A percentile compares a stretch with the other conserved stretches of the same genome.
Conservation (phyloP, 805 yeast species). For the Candida oleophila region DNA sequence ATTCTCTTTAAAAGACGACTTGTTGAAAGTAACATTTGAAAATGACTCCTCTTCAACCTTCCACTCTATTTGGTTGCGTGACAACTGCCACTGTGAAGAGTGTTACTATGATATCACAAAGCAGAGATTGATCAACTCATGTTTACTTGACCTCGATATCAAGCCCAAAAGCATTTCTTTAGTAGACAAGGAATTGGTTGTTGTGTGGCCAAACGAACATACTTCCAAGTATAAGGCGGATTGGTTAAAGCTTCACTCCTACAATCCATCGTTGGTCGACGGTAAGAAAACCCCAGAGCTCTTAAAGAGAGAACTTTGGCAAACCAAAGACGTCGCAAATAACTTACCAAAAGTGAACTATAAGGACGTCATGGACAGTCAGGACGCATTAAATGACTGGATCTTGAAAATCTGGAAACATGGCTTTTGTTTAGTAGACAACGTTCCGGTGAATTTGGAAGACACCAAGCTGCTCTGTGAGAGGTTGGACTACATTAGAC, state of each 20-base stretch:
- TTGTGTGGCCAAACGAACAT: conserved; percentile 46
- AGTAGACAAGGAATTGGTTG: conserved; percentile 12
- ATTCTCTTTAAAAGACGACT: neutral
- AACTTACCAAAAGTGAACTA: conserved; percentile 50
- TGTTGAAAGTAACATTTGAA: neutral
- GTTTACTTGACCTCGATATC: conserved; percentile 35
- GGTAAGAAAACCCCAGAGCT: conserved; percentile 22
- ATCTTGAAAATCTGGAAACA: conserved; percentile 49
- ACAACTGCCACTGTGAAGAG: conserved; percentile 56
- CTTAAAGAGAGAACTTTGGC: conserved; percentile 42
- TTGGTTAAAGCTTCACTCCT: conserved; percentile 52
- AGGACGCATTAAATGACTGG: conserved; percentile 54
- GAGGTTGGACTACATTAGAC: conserved; percentile 57
- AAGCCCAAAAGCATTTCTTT: conserved; percentile 14
- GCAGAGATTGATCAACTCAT: conserved; percentile 59
- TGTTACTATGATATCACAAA: conserved; percentile 57
- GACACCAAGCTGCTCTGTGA: conserved; percentile 59
- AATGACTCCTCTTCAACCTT: conserved; percentile 13
- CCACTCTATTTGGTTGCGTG: conserved; percentile 63
- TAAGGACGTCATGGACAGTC: conserved; percentile 44
- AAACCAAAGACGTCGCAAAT: conserved; percentile 35
- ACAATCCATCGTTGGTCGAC: conserved; percentile 42
- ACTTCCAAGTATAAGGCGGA: conserved; percentile 30
- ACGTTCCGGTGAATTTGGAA: conserved; percentile 59
- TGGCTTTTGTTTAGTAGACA: conserved; percentile 63